phyloP scores from a whole-genome alignment of 1,139 yeast genomes.

The Kazachstania sp. region DNA sequence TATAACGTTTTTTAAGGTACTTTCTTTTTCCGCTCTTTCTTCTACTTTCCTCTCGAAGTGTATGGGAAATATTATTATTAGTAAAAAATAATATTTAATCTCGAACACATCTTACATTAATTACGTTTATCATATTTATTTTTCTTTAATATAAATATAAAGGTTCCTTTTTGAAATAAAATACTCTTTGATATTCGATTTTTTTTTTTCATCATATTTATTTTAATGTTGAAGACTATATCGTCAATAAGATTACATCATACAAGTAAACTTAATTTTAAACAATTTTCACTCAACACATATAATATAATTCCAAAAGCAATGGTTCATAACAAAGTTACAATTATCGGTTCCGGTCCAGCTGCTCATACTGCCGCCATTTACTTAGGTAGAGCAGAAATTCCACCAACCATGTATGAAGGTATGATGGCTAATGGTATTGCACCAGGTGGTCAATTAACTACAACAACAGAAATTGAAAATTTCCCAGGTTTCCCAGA shows the following conservation, averaged over 20 bases:
- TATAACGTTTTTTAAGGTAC: no score
- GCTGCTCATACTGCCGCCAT: constrained; percentile 99
- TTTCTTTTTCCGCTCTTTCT: no score
- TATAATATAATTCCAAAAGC: background rate
- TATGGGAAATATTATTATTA: no score
- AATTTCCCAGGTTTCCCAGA: constrained; percentile 98
- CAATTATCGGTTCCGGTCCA: constrained; percentile 96
- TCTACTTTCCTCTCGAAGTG: no score
- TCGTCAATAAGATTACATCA: background rate
- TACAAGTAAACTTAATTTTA: background rate
- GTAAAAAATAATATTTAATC: no score
- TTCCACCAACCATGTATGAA: constrained; percentile 86
- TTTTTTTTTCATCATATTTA: background rate
- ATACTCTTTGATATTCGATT: background rate
- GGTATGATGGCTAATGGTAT: constrained; percentile 96
- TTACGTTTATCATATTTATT: background rate
- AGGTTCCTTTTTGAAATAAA: background rate
- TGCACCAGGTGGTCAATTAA: constrained; percentile 98
- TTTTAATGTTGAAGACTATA: background rate
- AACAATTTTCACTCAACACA: background rate
- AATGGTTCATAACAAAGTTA: constrained; percentile 83
- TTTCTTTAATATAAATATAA: background rate
- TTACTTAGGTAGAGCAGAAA: constrained; percentile 92
- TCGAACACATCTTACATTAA: background rate
- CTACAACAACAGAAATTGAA: constrained; percentile 95